Percentiles rank a stretch among this genome's conserved stretches.
Conservation (phyloP, 2,329 filamentous ascomycete species). For the Waltergamsia citrina region DNA sequence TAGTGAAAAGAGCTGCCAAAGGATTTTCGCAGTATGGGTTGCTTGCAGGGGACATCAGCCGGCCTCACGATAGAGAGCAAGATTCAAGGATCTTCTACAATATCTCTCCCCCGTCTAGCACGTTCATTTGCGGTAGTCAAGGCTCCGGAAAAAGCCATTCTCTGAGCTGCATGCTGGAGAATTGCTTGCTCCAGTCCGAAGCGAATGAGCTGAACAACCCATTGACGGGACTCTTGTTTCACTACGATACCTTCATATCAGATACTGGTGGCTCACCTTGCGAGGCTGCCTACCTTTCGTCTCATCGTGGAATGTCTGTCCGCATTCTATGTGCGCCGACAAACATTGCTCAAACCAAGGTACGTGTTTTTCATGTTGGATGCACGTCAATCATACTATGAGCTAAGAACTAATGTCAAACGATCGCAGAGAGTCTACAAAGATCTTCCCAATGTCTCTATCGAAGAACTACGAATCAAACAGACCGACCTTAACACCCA, state of each 20-base stretch:
- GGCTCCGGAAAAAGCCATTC: constrained; percentile 57
- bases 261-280: constrained; percentile 39
- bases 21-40: constrained; percentile 7
- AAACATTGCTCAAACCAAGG: constrained; percentile 29
- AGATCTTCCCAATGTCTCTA: constrained; percentile 28
- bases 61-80: background rate
- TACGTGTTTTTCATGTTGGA: background rate
- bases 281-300: constrained; percentile 49
- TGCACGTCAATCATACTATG: background rate
- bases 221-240: constrained; percentile 53
- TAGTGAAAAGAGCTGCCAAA: too few species aligned
- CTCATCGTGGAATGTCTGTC: constrained; percentile 30
- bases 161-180: constrained; percentile 45
- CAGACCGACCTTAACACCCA: constrained; percentile 44
- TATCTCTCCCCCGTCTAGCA: constrained; percentile 40
- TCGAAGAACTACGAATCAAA: constrained; percentile 41
- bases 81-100: constrained; percentile 31
- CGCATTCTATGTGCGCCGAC: constrained; percentile 45
- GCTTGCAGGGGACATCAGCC: constrained; percentile 3
- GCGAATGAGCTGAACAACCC: constrained; percentile 38
- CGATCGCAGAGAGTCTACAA: constrained; percentile 27
- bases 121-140: constrained; percentile 56
- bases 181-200: constrained; percentile 37
- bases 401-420: background rate
- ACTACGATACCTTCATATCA: constrained; percentile 49